Evolutionary conservation across 2,329 filamentous ascomycete genomes (phyloP).

Genomic region (Aspergillus quadrilineatus): DNA sequence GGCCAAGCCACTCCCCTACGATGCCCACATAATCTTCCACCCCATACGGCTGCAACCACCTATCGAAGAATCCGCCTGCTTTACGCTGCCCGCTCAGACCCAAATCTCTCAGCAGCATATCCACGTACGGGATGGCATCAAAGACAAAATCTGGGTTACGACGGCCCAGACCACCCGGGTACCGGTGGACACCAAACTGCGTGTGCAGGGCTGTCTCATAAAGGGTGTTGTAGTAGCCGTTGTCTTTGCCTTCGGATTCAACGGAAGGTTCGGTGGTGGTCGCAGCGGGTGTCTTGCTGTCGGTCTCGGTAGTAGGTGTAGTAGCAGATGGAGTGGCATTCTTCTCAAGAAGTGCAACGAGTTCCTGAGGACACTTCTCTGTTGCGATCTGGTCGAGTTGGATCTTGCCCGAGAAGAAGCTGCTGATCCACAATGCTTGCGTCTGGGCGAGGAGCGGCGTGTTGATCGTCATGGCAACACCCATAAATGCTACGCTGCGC

Average conservation of each 20-base stretch:
- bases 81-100: conserved; percentile 53
- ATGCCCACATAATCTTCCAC: conserved; percentile 43
- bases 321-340: not conserved
- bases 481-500: conserved; percentile 51
- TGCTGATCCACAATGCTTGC: conserved; percentile 62
- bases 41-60: conserved; percentile 40
- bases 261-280: not conserved
- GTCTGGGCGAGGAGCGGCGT: conserved; percentile 48
- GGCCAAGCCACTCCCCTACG: conserved; percentile 41
- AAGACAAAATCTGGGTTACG: conserved; percentile 65
- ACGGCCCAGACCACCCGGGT: conserved; percentile 59
- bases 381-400: conserved; percentile 23
- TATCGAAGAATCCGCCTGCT: conserved; percentile 26
- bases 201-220: conserved; percentile 63
- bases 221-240: conserved; percentile 34
- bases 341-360: not conserved
- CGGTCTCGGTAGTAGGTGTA: not conserved
- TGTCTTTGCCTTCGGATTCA: not conserved
- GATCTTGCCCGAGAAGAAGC: conserved; percentile 61
- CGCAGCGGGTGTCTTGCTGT: not conserved
- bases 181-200: conserved; percentile 69
- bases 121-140: conserved; percentile 71
- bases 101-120: conserved; percentile 65
- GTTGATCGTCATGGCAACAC: conserved; percentile 48
- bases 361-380: conserved; percentile 23